Evolutionary conservation across 139 green algal species (phyloP), one percentile per base, ranked within the genome.

Genomic region (Chlamydomonas schloesseri): DNA sequence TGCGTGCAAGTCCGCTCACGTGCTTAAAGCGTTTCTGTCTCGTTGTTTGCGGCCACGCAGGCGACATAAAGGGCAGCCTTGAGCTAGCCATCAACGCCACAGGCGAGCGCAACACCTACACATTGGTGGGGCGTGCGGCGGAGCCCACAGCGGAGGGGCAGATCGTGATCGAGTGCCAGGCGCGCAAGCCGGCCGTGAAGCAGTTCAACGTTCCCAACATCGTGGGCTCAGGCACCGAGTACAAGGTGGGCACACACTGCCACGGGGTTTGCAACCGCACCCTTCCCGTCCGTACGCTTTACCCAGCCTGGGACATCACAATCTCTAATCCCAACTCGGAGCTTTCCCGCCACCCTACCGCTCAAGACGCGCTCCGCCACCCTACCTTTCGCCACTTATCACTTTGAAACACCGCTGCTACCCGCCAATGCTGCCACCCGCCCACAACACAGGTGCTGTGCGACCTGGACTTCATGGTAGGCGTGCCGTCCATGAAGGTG

Each of bases 141-240:
- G 94, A 96, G 76, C 95, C 95, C 6, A 36, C 95, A 71, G 91
- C 94, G 34, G 93, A 97, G 87, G 91, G 87, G 6, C 91, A 94
- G 76, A 77, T 97, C 5, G 62, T 94, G 33, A 71, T 97, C 29
- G 88, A 95, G 76, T 95, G 91, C 83, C 83, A 94, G 86, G 91
- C 91, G 0, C 87, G 91, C 34, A 89, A 80, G 55, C 65, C 83
- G 14, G 46, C 58, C 17, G 64, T 71, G 33, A 88, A 85, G 75
- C 50, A 83, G 60, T 74, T 94, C 60, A 83, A 90, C 55, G 91
- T 97, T 55, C 93, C 93, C 81, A 96, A 96, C 89, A 89, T 96
- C 46, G 71, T 89, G 0, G 91, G 89, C 34, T 64, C 14, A 13
- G n/a, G 57, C 6, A 79, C 69, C 8, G 81, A 87, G 53, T 87